phyloP scores from a whole-genome alignment of 306 rosid species.

The Glycyrrhiza uralensis region DNA sequence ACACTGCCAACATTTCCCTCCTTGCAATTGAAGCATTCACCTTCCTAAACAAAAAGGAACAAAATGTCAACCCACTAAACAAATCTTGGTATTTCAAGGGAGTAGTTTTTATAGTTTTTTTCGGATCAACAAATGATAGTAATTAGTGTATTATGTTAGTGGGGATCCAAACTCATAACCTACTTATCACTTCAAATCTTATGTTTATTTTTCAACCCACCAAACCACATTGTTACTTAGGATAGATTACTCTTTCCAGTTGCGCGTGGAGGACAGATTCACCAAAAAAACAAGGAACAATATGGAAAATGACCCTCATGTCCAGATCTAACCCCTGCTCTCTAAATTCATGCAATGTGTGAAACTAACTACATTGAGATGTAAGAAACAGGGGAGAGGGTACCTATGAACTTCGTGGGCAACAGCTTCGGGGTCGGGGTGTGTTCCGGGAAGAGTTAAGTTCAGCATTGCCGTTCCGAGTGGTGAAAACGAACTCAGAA shows the following conservation, averaged over 20 bases:
- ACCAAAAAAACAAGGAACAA: not conserved
- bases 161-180: too few species aligned
- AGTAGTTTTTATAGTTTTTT: too few species aligned
- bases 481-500: conserved; percentile 37
- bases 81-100: too few species aligned
- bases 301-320: not conserved
- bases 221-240: too few species aligned
- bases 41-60: conserved; percentile 47
- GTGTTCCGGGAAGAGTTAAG: conserved; percentile 80
- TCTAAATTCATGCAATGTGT: not conserved
- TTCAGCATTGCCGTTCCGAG: conserved; percentile 50
- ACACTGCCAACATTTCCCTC: conserved; percentile 52
- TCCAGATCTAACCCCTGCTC: conserved; percentile 12
- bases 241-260: too few species aligned
- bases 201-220: too few species aligned
- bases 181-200: too few species aligned
- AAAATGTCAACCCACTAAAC: too few species aligned
- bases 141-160: too few species aligned
- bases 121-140: too few species aligned
- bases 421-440: conserved; percentile 83
- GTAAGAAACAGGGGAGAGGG: conserved; percentile 2
- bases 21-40: conserved; percentile 81
- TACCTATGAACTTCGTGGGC: conserved; percentile 81
- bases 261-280: too few species aligned
- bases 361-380: conserved; percentile 8